These are phyloP conservation scores for Salix udensis DNA, from an alignment of 345 rosid species.

Conservation along the genomic window DNA sequence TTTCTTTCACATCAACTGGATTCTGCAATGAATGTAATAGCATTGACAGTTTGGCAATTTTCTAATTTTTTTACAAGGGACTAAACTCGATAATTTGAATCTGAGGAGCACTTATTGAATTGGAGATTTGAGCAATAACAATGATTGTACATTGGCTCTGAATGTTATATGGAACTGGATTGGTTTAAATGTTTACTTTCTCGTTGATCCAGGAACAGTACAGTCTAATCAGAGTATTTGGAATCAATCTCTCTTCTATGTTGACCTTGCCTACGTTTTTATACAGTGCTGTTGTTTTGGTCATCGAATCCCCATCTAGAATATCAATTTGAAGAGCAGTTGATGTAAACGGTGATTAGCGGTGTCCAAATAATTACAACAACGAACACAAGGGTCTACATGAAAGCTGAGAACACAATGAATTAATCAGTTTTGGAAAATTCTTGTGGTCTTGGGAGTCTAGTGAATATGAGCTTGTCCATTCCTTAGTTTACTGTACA, in stretches of 20 bases:
- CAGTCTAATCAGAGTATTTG: neutral
- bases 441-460: too few relatives aligned
- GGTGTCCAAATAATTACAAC: neutral
- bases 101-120: neutral
- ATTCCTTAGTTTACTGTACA: neutral
- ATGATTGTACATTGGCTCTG: neutral
- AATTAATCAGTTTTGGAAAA: neutral
- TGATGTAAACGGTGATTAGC: neutral
- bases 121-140: constrained; percentile 3
- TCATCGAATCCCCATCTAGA: neutral
- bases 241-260: neutral
- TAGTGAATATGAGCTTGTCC: neutral
- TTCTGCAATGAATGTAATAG: neutral
- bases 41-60: neutral
- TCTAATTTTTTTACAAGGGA: neutral
- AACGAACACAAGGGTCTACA: neutral
- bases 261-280: neutral
- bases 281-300: neutral
- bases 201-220: neutral
- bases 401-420: neutral
- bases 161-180: neutral
- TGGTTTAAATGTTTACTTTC: constrained; percentile 1
- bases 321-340: neutral
- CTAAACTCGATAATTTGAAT: neutral
- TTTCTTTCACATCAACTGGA: neutral